Percentiles rank a stretch among this genome's conserved stretches.
Conservation (phyloP, 345 rosid species). For the Syzygium grande region DNA sequence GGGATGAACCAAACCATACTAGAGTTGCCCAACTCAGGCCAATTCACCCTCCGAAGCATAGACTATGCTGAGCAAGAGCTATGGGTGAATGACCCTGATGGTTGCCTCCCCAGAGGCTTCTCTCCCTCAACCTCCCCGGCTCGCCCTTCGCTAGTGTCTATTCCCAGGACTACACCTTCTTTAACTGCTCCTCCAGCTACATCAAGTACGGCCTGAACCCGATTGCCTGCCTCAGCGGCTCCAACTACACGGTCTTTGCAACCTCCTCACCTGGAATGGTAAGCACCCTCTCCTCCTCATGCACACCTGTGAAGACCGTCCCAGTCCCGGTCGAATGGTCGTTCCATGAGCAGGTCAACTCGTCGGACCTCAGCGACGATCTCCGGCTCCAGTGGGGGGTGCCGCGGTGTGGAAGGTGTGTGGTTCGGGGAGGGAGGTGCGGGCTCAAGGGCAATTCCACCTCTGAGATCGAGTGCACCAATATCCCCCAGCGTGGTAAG, state of each 20-base stretch:
- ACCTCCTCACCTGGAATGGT: slow-evolving; percentile 27
- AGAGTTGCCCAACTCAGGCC: slow-evolving; percentile 27
- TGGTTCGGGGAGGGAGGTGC: slow-evolving; percentile 46
- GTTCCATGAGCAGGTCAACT: slow-evolving; percentile 27
- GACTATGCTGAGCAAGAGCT: slow-evolving; percentile 52
- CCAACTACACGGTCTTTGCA: slow-evolving; percentile 47
- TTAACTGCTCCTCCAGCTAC: slow-evolving; percentile 41
- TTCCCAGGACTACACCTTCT: slow-evolving; percentile 37
- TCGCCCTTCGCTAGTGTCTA: slow-evolving; percentile 44
- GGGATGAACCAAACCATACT: slow-evolving; percentile 25
- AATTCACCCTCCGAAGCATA: slow-evolving; percentile 38
- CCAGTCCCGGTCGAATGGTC: slow-evolving; percentile 48
- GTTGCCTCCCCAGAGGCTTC: slow-evolving; percentile 57
- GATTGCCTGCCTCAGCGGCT: slow-evolving; percentile 47
- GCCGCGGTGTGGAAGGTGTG: slow-evolving; percentile 50
- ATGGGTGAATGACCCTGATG: slow-evolving; percentile 52
- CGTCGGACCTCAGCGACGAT: slow-evolving; percentile 32
- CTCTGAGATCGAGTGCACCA: slow-evolving; percentile 28
- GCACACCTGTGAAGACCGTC: slow-evolving; percentile 19
- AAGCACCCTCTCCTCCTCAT: slow-evolving; percentile 15
- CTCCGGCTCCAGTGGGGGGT: slow-evolving; percentile 31
- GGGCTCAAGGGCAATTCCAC: slow-evolving; percentile 41
- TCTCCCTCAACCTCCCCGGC: slow-evolving; percentile 41
- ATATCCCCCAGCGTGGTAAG: slow-evolving; percentile 32
- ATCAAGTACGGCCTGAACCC: slow-evolving; percentile 27